Percentiles rank a stretch among this genome's conserved stretches.
Evolutionary conservation across 371 early-diverging fungal genomes (phyloP).

Genomic region (Apophysomyces variabilis): DNA sequence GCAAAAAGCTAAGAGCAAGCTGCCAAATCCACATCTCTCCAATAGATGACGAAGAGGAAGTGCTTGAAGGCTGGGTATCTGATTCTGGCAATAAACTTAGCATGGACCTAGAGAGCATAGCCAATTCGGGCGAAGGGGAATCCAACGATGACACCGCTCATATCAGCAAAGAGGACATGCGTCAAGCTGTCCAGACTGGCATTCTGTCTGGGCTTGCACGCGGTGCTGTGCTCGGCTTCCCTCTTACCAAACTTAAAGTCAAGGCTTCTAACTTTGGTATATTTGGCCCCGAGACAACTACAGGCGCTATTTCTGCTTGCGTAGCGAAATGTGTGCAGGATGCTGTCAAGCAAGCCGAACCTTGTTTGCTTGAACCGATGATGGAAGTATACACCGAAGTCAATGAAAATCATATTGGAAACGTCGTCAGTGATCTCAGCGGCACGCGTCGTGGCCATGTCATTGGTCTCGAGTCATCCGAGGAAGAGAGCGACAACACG

Average conservation of each 20-base stretch:
- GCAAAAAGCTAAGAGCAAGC: conserved; percentile 70
- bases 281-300: conserved; percentile 68
- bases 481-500: conserved; percentile 34
- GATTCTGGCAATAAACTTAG: conserved; percentile 32
- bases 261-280: conserved; percentile 57
- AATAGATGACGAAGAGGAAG: conserved; percentile 19
- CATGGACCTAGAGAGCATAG: conserved; percentile 14
- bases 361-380: conserved; percentile 85
- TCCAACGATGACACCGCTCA: conserved; percentile 9
- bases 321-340: conserved; percentile 65
- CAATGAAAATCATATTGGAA: conserved; percentile 77
- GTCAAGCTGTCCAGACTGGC: conserved; percentile 71
- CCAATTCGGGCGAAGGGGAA: conserved; percentile 17
- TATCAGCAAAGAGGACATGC: conserved; percentile 44
- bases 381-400: conserved; percentile 81
- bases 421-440: conserved; percentile 82
- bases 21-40: conserved; percentile 62
- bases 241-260: conserved; percentile 71
- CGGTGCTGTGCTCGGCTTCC: conserved; percentile 85
- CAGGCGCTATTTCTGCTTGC: conserved; percentile 69
- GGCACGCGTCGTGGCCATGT: conserved; percentile 81
- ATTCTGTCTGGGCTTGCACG: conserved; percentile 74
- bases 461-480: conserved; percentile 45
- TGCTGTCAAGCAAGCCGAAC: conserved; percentile 59
- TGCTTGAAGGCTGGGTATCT: conserved; percentile 30